Evolutionary conservation across 371 early-diverging fungal genomes (phyloP).

Genomic region (Rhizopus stolonifer): DNA sequence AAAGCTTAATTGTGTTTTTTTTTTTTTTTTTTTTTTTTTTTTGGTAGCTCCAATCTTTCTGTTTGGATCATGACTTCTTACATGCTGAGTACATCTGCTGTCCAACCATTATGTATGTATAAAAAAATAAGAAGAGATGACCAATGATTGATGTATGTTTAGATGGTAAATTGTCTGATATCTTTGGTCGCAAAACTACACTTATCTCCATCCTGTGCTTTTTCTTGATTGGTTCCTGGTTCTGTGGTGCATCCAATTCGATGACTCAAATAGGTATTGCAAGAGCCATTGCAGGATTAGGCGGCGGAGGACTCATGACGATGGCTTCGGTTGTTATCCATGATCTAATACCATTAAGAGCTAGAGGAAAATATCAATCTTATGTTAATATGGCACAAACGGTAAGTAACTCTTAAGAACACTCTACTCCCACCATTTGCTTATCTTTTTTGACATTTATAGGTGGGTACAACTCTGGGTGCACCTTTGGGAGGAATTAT

Average conservation of each 20-base stretch:
- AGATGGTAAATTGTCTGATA: slow-evolving; percentile 40
- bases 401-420: slow-evolving; percentile 20
- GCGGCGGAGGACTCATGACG: slow-evolving; percentile 73
- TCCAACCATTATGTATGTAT: slow-evolving; percentile 70
- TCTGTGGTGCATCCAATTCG: slow-evolving; percentile 52
- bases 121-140: not conserved
- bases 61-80: slow-evolving; percentile 78
- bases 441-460: not conserved
- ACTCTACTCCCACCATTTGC: too few species aligned
- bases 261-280: slow-evolving; percentile 71
- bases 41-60: slow-evolving; percentile 41
- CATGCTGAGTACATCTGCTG: slow-evolving; percentile 67
- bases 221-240: slow-evolving; percentile 39
- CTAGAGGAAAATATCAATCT: slow-evolving; percentile 40
- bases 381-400: slow-evolving; percentile 43
- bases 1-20: not conserved
- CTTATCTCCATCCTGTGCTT: slow-evolving; percentile 26
- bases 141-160: not conserved
- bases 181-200: slow-evolving; percentile 40
- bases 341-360: slow-evolving; percentile 33
- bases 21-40: too few species aligned
- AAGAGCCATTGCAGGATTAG: slow-evolving; percentile 74
- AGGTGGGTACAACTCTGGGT: slow-evolving; percentile 38
- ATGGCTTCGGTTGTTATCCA: slow-evolving; percentile 37
- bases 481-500: slow-evolving; percentile 54